Base-by-base conservation (phyloP, 164 flowering plant species). In the Houttuynia cordata region DNA sequence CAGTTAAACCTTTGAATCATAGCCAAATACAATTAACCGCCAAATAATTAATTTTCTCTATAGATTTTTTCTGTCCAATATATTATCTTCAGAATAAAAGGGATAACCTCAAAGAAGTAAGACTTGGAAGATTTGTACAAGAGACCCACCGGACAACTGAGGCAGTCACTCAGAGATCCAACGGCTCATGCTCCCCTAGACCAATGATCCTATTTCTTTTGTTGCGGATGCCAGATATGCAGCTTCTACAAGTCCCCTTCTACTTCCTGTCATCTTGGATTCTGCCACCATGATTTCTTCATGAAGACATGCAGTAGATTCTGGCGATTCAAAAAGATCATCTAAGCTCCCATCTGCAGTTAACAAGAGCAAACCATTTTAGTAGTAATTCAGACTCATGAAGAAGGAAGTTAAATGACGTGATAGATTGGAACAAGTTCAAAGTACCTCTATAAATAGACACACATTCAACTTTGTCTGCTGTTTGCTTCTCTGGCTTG, bases 121-220 rank as follows among this genome's bases (percentile, higher is more conserved):
- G 76, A 19, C 77, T 77, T 8, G 87, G 75, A 52, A 90, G 72
- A 68, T 81, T 69, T 0, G 97, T 87, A 80, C 96, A 87, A 21
- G 97, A 91, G 13, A 88, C 89, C 97, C 97, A 91, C 8, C 97
- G 82, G 42, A 91, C 82, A 4, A 91, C 79, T 13, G 97, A 86
- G 66, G 83, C 93, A 1, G 85, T 79, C 57, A 81, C 88, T 65
- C 82, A 70, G 40, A 85, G 72, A 74, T 86, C 81, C 34, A 91
- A 69, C 59, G 81, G 95, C 57, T 81, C 86, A 56, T 77, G 60
- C 77, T 87, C 97, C 45, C 93, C 91, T 15, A 82, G 78, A 3
- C 97, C 91, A 58, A 91, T 91, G 0, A 96, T 91, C 56, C 71
- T 83, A 60, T 91, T 83, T 71, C 97, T 81, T 66, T 69, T 81